phyloP scores from a whole-genome alignment of 306 rosid species.

The Fragaria vesca region DNA sequence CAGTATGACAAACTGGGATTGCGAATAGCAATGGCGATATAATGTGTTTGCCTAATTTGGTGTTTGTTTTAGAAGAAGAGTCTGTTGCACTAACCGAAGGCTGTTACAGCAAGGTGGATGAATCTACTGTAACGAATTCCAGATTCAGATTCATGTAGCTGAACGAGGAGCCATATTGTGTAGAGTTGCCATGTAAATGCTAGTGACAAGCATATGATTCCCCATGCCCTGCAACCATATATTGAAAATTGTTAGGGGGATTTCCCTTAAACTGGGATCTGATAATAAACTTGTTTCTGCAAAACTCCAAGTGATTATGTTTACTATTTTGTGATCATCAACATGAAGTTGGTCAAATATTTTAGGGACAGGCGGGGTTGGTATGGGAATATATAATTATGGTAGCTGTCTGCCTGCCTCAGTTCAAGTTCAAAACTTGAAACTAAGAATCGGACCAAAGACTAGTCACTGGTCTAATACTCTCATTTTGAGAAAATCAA shows the following conservation, averaged over 20 bases:
- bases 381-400: not conserved
- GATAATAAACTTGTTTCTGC: not conserved
- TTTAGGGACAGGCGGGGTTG: not conserved
- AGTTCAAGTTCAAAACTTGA: not conserved
- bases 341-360: not conserved
- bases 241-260: not conserved
- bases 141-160: slow-evolving; percentile 59
- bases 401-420: not conserved
- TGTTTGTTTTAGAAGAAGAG: not conserved
- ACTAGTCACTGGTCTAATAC: not conserved
- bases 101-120: slow-evolving; percentile 49
- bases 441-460: not conserved
- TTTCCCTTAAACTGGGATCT: not conserved
- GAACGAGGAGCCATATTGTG: slow-evolving; percentile 62
- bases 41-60: not conserved
- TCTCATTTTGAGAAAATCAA: not conserved
- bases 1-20: not conserved
- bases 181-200: slow-evolving; percentile 70
- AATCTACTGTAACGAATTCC: slow-evolving; percentile 66
- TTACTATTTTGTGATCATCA: not conserved
- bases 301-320: not conserved
- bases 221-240: slow-evolving; percentile 55
- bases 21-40: not conserved
- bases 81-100: slow-evolving; percentile 51
- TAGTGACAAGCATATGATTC: slow-evolving; percentile 39